Evolutionary conservation across 1,139 yeast species (phyloP).

Genomic region (Hemisphaericaspora subhashii): DNA sequence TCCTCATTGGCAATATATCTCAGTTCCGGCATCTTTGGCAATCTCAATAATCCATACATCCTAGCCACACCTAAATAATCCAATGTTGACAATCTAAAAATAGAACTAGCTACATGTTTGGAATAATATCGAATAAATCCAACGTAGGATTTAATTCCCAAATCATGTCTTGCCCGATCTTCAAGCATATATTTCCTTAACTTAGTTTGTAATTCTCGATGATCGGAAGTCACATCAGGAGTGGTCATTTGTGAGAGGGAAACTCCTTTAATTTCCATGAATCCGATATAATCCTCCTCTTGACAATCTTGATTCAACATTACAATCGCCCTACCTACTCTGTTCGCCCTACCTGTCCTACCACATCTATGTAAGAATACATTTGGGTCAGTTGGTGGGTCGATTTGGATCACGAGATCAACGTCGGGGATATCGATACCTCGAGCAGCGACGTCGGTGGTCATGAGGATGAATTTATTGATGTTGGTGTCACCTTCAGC

Average conservation of each 20-base stretch:
- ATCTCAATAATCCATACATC: slow-evolving; percentile 75
- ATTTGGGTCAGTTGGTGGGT: slow-evolving; percentile 90
- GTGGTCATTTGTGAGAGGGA: slow-evolving; percentile 42
- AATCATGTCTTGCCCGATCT: slow-evolving; percentile 80
- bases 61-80: slow-evolving; percentile 74
- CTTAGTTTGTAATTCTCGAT: slow-evolving; percentile 25
- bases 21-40: slow-evolving; percentile 96
- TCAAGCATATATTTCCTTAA: slow-evolving; percentile 60
- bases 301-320: slow-evolving; percentile 64
- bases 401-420: slow-evolving; percentile 81
- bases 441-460: slow-evolving; percentile 89
- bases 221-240: slow-evolving; percentile 24
- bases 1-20: slow-evolving; percentile 46
- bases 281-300: slow-evolving; percentile 81
- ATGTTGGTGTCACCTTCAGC: slow-evolving; percentile 42
- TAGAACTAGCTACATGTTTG: slow-evolving; percentile 88
- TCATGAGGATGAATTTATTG: slow-evolving; percentile 62
- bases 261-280: slow-evolving; percentile 75
- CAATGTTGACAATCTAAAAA: slow-evolving; percentile 71
- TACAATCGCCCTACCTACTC: slow-evolving; percentile 74
- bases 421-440: slow-evolving; percentile 94
- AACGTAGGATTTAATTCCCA: slow-evolving; percentile 76
- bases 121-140: slow-evolving; percentile 82
- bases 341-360: slow-evolving; percentile 89
- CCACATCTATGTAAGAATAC: slow-evolving; percentile 89